A percentile compares a stretch with the other conserved stretches of the same genome.
Conservation (phyloP, 441 rosid species). For the Biscutella laevigata region DNA sequence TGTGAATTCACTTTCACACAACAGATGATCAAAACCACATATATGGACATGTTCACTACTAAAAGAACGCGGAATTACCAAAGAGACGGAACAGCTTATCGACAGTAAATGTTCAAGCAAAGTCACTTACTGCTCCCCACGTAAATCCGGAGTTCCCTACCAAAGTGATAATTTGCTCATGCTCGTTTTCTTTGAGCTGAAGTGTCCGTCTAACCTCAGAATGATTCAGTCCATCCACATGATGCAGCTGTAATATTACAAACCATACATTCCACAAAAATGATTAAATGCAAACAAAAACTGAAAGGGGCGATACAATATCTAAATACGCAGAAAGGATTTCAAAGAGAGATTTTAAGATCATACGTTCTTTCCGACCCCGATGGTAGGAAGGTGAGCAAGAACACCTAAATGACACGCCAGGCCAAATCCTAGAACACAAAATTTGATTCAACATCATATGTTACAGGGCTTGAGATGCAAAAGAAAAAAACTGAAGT, state of each 20-base stretch:
- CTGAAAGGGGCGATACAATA: too few species aligned
- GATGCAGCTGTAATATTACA: conserved; percentile 52
- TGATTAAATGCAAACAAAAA: too few species aligned
- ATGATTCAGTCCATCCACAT: conserved; percentile 74
- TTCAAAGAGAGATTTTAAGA: conserved; percentile 5
- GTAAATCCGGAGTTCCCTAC: conserved; percentile 62
- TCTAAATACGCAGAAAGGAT: too few species aligned
- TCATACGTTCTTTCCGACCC: conserved; percentile 74
- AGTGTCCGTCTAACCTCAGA: conserved; percentile 47
- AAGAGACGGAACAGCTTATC: neutral
- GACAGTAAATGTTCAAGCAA: neutral
- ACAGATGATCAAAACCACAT: neutral
- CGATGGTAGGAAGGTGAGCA: conserved; percentile 71
- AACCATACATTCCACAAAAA: neutral
- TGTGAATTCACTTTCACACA: neutral
- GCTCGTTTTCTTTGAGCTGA: conserved; percentile 37
- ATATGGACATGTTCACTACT: neutral
- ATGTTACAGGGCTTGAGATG: neutral
- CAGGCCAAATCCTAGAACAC: conserved; percentile 67
- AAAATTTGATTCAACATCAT: conserved; percentile 13
- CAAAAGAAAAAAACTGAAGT: neutral
- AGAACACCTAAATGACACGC: conserved; percentile 88
- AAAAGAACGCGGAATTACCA: neutral
- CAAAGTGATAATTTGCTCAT: conserved; percentile 39
- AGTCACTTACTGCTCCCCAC: conserved; percentile 75